These are phyloP conservation scores for Symmetrospora coprosmae DNA, from an alignment of 768 basidiomycete species.

Conservation along the genomic window DNA sequence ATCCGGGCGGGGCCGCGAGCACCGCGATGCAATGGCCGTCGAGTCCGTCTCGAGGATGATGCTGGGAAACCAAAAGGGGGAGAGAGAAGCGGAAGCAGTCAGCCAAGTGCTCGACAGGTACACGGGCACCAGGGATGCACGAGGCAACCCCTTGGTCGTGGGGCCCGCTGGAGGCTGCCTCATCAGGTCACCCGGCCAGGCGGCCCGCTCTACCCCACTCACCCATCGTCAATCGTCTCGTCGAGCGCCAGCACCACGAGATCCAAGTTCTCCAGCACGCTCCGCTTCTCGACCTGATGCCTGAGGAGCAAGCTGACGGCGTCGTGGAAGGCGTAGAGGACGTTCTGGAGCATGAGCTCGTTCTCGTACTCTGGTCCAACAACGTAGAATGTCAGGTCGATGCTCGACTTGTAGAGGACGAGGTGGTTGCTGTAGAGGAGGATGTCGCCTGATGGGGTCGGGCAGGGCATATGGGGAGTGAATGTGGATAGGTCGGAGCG, in stretches of 20 bases:
- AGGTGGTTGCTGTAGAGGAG: constrained; percentile 78
- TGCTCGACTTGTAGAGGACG: constrained; percentile 83
- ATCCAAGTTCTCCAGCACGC: constrained; percentile 85
- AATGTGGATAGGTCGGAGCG: neutral
- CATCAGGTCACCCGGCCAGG: neutral
- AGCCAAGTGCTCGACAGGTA: neutral
- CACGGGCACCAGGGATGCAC: no score
- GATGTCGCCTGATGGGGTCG: constrained; percentile 59
- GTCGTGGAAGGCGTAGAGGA: constrained; percentile 69
- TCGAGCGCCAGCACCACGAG: constrained; percentile 80
- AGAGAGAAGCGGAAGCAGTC: neutral
- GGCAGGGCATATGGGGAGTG: neutral
- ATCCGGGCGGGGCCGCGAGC: constrained; percentile 81
- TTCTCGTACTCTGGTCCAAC: constrained; percentile 77
- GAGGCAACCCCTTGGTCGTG: no score
- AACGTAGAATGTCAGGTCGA: constrained; percentile 90
- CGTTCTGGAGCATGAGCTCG: constrained; percentile 85
- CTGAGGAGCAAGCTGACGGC: constrained; percentile 71
- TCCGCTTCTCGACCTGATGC: constrained; percentile 87
- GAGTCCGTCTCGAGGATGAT: constrained; percentile 95
- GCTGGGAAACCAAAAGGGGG: constrained; percentile 40
- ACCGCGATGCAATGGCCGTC: constrained; percentile 84
- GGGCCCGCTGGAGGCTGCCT: no score
- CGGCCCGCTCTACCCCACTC: constrained; percentile 34
- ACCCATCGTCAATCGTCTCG: constrained; percentile 98